A percentile compares a stretch with the other conserved stretches of the same genome.
These are phyloP conservation scores for Pestalotiopsis sp. DNA, from an alignment of 2,329 filamentous ascomycete genomes.

Conservation along the genomic window DNA sequence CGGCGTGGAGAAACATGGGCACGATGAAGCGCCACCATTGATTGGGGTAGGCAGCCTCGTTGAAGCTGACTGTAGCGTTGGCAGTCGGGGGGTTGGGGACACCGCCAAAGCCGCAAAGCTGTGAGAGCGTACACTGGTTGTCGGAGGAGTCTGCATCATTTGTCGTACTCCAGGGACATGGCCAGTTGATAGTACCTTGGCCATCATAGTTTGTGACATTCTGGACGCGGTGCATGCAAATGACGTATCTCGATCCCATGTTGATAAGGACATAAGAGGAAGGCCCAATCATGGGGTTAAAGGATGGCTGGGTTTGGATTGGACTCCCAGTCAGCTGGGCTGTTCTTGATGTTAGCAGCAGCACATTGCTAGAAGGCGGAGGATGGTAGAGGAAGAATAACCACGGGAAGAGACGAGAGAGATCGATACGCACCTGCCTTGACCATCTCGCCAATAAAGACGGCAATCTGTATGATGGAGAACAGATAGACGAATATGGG, in stretches of 20 bases:
- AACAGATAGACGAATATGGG: constrained; percentile 86
- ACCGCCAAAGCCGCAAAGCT: constrained; percentile 83
- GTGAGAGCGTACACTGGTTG: constrained; percentile 71
- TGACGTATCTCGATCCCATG: constrained; percentile 90
- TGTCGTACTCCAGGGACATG: constrained; percentile 80
- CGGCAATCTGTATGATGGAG: constrained; percentile 74
- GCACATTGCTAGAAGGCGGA: not conserved
- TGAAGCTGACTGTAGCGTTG: constrained; percentile 43
- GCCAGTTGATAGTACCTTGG: constrained; percentile 58
- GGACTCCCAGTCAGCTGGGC: constrained; percentile 77
- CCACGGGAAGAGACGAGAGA: constrained; percentile 49
- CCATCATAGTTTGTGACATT: constrained; percentile 58
- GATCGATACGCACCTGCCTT: constrained; percentile 57
- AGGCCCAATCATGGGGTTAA: constrained; percentile 98
- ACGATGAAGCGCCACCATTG: constrained; percentile 98
- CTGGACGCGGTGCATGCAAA: constrained; percentile 88
- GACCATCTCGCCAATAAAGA: constrained; percentile 88
- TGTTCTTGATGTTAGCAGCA: not conserved
- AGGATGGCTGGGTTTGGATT: constrained; percentile 78
- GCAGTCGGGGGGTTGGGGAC: constrained; percentile 61
- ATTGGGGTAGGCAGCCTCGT: constrained; percentile 68
- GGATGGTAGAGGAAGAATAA: not conserved
- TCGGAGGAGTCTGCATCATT: constrained; percentile 48
- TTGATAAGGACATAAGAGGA: constrained; percentile 90
- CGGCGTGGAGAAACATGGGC: constrained; percentile 94